Evolutionary conservation across 495 filamentous ascomycete genomes (phyloP).

Genomic region (Mycothermus thermophilus): DNA sequence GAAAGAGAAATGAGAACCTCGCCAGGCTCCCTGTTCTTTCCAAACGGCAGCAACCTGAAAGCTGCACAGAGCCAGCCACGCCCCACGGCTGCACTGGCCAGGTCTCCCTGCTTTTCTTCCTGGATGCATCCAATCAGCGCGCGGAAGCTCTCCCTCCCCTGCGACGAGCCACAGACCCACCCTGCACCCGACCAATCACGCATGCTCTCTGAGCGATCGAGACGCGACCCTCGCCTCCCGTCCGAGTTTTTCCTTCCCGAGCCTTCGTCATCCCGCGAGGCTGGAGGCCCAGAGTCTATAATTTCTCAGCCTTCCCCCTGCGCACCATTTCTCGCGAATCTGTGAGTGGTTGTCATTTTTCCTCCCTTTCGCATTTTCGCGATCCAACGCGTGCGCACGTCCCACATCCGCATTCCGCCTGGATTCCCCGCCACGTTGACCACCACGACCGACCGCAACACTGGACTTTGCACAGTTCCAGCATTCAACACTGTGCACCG

Average conservation of each 20-base stretch:
- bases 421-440: conserved; percentile 6
- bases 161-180: conserved; percentile 9
- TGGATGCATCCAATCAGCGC: too few species aligned
- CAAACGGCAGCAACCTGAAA: too few species aligned
- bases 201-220: conserved; percentile 2
- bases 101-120: conserved; percentile 1
- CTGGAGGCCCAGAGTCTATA: conserved; percentile 13
- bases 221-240: too few species aligned
- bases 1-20: too few species aligned
- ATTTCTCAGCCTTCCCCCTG: conserved; percentile 17
- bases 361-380: conserved; percentile 11
- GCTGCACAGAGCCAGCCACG: too few species aligned
- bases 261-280: conserved; percentile 15
- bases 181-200: conserved; percentile 1
- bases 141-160: too few species aligned
- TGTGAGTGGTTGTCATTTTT: conserved; percentile 22
- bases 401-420: conserved; percentile 6
- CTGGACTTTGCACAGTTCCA: too few species aligned
- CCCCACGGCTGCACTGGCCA: too few species aligned
- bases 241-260: conserved; percentile 17
- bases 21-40: too few species aligned
- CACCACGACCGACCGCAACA: too few species aligned
- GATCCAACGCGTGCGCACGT: conserved; percentile 24
- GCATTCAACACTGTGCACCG: too few species aligned
- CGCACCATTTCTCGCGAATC: conserved; percentile 11